phyloP scores from a whole-genome alignment of 2,329 filamentous ascomycete genomes.

The Stagonosporopsis cucurbitacearum region DNA sequence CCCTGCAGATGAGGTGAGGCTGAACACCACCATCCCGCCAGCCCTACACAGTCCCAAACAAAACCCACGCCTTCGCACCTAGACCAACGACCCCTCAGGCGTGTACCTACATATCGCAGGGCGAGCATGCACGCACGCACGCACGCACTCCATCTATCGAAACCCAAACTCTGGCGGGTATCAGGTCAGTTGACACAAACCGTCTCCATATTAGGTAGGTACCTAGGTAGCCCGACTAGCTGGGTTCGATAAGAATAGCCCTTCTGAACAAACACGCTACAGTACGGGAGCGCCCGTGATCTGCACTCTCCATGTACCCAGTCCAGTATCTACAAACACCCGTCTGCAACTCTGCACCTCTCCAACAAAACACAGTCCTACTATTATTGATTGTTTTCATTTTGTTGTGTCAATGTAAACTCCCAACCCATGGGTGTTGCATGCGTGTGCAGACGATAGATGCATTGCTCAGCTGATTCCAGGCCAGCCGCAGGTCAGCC shows the following conservation, averaged over 20 bases:
- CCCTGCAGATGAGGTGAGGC: not conserved
- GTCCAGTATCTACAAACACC: no score
- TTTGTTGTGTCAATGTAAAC: no score
- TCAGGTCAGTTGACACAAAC: no score
- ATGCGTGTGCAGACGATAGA: not conserved
- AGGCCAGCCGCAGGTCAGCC: conserved; percentile 1
- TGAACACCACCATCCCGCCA: not conserved
- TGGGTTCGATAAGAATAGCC: no score
- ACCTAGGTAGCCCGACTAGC: no score
- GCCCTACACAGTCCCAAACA: conserved; percentile 2
- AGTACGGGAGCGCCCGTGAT: conserved; percentile 30
- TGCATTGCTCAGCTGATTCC: conserved; percentile 1
- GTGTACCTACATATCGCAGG: not conserved
- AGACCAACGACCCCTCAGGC: not conserved
- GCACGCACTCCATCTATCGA: not conserved
- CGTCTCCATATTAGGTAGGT: no score
- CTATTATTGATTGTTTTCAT: no score
- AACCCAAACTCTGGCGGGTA: conserved; percentile 8
- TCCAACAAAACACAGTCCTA: no score
- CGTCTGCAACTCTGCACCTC: no score
- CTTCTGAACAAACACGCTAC: no score
- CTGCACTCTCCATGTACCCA: conserved; percentile 9
- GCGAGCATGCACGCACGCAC: no score
- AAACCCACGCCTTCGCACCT: not conserved
- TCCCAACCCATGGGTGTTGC: no score